A percentile compares a stretch with the other conserved stretches of the same genome.
Conservation (phyloP, 257 asterid species). For the Solanum boliviense region DNA sequence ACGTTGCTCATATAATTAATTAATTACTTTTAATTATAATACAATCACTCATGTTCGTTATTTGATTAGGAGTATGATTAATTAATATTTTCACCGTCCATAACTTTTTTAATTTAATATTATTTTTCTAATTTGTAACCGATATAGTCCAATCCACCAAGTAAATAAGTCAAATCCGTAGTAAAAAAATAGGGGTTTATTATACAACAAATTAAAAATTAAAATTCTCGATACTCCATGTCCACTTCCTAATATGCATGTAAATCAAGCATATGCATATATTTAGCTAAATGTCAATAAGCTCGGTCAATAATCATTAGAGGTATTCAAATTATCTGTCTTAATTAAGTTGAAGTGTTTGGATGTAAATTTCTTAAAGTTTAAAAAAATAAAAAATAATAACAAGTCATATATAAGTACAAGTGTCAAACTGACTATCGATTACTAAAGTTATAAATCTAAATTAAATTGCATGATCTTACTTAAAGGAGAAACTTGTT, state of each 20-base stretch:
- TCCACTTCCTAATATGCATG: not conserved
- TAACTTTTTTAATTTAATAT: not conserved
- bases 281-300: not conserved
- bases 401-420: not conserved
- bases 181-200: not conserved
- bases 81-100: conserved; percentile 11
- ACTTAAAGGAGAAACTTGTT: not conserved
- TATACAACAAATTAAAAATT: not conserved
- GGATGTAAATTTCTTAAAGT: not conserved
- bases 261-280: not conserved
- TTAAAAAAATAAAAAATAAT: no score
- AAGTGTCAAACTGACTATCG: not conserved
- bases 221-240: not conserved
- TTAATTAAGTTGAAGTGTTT: not conserved
- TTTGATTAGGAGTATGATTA: conserved; percentile 11
- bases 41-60: not conserved
- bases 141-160: not conserved
- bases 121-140: not conserved
- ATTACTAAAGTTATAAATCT: no score
- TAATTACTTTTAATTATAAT: not conserved
- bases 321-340: not conserved
- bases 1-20: not conserved
- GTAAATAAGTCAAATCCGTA: not conserved
- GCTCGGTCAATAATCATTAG: not conserved
- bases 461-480: not conserved